Conservation (phyloP, 2,329 filamentous ascomycete genomes). For the Cytospora leucostoma region DNA sequence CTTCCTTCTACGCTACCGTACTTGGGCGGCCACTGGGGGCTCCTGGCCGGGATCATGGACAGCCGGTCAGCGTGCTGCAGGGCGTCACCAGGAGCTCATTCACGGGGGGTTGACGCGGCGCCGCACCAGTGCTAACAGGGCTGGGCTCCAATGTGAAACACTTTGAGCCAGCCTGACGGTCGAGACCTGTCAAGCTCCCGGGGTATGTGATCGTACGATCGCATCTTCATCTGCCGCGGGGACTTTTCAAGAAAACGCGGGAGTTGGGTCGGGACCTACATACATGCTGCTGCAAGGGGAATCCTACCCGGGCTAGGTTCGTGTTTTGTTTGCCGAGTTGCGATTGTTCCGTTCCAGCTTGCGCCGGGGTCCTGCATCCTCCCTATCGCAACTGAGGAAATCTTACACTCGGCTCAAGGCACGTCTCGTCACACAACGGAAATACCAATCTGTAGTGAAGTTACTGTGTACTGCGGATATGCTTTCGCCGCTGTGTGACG, state of each 20-base stretch:
- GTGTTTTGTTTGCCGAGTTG: neutral
- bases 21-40: neutral
- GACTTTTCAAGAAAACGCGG: slow-evolving; percentile 17
- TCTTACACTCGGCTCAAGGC: slow-evolving; percentile 21
- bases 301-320: neutral
- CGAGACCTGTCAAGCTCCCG: slow-evolving; percentile 19
- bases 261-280: slow-evolving; percentile 9
- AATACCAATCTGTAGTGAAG: neutral
- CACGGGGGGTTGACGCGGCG: slow-evolving; percentile 14
- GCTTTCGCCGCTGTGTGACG: slow-evolving; percentile 14
- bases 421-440: slow-evolving; percentile 23
- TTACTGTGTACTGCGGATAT: neutral
- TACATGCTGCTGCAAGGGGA: slow-evolving; percentile 3
- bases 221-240: slow-evolving; percentile 21
- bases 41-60: slow-evolving; percentile 5
- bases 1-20: neutral
- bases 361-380: neutral
- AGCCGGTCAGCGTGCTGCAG: neutral
- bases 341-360: neutral
- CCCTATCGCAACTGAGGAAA: neutral
- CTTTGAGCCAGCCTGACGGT: slow-evolving; percentile 17
- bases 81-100: slow-evolving; percentile 4
- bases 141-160: slow-evolving; percentile 27
- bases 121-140: slow-evolving; percentile 20
- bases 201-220: slow-evolving; percentile 16